Conservation (phyloP, 495 filamentous ascomycete species). For the Niebla homalea region DNA sequence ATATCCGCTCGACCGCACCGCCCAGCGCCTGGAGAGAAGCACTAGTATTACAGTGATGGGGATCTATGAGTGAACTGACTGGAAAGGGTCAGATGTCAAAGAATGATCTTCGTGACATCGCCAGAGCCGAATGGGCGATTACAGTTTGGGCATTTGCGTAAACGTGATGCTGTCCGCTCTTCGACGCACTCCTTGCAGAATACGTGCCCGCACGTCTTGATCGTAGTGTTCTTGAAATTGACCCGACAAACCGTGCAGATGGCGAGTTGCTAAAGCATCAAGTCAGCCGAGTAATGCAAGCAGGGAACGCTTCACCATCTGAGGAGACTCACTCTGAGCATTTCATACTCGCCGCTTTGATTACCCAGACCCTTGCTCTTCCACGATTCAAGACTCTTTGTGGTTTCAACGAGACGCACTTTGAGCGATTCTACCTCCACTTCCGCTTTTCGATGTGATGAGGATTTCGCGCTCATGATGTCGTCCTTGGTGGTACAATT, state of each 20-base stretch:
- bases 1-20: no score
- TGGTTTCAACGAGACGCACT: constrained; percentile 56
- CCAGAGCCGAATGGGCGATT: constrained; percentile 79
- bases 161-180: constrained; percentile 70
- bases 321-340: constrained; percentile 55
- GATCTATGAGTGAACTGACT: neutral
- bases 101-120: constrained; percentile 61
- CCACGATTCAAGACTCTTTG: constrained; percentile 68
- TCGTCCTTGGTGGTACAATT: constrained; percentile 62
- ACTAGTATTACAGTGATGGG: neutral
- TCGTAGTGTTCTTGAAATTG: constrained; percentile 84
- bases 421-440: constrained; percentile 59
- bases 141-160: constrained; percentile 90
- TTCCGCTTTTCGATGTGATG: constrained; percentile 57
- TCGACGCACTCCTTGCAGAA: constrained; percentile 87
- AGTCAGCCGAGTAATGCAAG: neutral
- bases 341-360: constrained; percentile 67
- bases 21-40: no score
- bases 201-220: constrained; percentile 91
- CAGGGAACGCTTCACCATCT: neutral
- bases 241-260: constrained; percentile 80
- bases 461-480: constrained; percentile 33
- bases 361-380: constrained; percentile 68
- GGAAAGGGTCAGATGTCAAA: constrained; percentile 21
- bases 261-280: constrained; percentile 59